Evolutionary conservation across 805 yeast species (phyloP), one percentile per base, ranked within the genome.

Genomic region (Lachancea lanzarotensis): DNA sequence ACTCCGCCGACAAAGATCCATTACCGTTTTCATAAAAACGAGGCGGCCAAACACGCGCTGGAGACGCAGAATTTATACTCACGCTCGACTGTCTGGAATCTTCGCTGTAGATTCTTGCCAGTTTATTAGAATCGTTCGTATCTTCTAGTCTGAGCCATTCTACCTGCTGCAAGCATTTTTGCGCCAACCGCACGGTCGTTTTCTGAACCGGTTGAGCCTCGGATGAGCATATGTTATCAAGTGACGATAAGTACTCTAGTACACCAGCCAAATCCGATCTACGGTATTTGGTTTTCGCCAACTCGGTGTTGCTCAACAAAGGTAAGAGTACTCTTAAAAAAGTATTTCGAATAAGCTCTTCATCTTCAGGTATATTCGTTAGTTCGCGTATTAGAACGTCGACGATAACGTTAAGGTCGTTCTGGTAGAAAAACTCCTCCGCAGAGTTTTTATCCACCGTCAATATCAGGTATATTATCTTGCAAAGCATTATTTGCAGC

Each of bases 371-470:
- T 34, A 87, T 63, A 55, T 90, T 81, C 52, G 76, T 75, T 43
- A 91, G 69, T 58, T 90, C 96, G 43, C 98, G 69, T 1, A 90
- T 71, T 42, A 90, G 71, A 9, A 90, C 89, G 56, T 88, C 96
- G 12, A 84, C 80, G 45, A 90, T 73, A 6, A 90, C 95, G 54
- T 83, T 81, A 47, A 90, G 66, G 60, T 90, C 98, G 55, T 90
- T 90, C 49, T 86, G 70, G 59, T 90, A 90, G 40, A 88, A 77
- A 54, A 82, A 72, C 47, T 82, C 84, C 43, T 76, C 69, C 0
- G 95, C 82, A 7, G 57, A 40, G 31, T 67, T 66, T 5, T 81
- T 71, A 11, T 50, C 49, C 3, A 81, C 76, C 2, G 90, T 81
- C 63, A 90, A 78, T 1, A 90, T 74, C 46, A 84, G 63, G 60